phyloP scores from a whole-genome alignment of 1,284 basidiomycete species.

The Farysia itapuensis region DNA sequence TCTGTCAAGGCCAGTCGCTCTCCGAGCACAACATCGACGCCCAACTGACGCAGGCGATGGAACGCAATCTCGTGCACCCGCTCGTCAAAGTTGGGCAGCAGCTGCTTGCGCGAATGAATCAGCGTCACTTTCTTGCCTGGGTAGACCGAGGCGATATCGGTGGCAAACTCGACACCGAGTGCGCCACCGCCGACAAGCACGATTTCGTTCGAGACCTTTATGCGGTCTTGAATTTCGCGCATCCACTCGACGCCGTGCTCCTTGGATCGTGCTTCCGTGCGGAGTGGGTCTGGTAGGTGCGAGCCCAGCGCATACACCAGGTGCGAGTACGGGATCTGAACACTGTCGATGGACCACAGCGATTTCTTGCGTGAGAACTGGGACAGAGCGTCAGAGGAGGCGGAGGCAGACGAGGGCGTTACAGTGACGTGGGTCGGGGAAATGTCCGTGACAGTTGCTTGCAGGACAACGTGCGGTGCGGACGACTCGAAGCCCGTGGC shows the following conservation, averaged over 20 bases:
- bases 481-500: slow-evolving; percentile 43
- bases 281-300: slow-evolving; percentile 56
- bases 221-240: slow-evolving; percentile 41
- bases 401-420: slow-evolving; percentile 17
- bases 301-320: slow-evolving; percentile 58
- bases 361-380: slow-evolving; percentile 31
- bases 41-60: slow-evolving; percentile 44
- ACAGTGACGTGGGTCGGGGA: slow-evolving; percentile 49
- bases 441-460: slow-evolving; percentile 51
- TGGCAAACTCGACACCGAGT: slow-evolving; percentile 55
- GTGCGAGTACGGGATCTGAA: slow-evolving; percentile 56
- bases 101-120: slow-evolving; percentile 54
- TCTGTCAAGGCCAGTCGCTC: slow-evolving; percentile 54
- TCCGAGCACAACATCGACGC: slow-evolving; percentile 55
- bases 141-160: slow-evolving; percentile 52
- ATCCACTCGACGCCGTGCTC: slow-evolving; percentile 50
- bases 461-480: slow-evolving; percentile 51
- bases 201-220: slow-evolving; percentile 46
- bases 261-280: slow-evolving; percentile 53
- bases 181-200: slow-evolving; percentile 58
- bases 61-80: slow-evolving; percentile 50
- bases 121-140: slow-evolving; percentile 49
- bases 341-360: slow-evolving; percentile 55
- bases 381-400: slow-evolving; percentile 18
- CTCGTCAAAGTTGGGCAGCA: slow-evolving; percentile 57